Conservation (phyloP, 495 filamentous ascomycete species). For the Lasiosphaeria ovina region DNA sequence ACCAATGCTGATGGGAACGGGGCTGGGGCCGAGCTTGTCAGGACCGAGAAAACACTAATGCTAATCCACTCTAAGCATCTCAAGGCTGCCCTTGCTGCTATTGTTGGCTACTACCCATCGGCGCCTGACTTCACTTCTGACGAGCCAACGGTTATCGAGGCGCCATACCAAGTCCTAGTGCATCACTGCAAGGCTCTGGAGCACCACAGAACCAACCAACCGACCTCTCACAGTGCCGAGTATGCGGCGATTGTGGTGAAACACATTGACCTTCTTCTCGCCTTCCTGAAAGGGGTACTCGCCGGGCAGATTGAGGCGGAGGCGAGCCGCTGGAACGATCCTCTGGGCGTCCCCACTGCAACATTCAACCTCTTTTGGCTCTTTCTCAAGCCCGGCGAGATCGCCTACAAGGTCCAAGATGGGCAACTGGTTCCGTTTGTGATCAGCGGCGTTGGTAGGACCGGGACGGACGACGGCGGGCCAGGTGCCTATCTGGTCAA, state of each 20-base stretch:
- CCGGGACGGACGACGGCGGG: neutral
- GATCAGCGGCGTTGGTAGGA: conserved; percentile 23
- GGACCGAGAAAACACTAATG: conserved; percentile 31
- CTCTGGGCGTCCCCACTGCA: conserved; percentile 21
- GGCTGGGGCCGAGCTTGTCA: conserved; percentile 8
- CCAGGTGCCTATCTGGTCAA: conserved; percentile 22
- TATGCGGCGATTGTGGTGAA: conserved; percentile 31
- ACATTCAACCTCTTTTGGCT: conserved; percentile 40
- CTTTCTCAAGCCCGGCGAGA: conserved; percentile 36
- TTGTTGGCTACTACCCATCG: conserved; percentile 38
- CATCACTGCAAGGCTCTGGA: conserved; percentile 35
- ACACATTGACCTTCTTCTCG: conserved; percentile 41
- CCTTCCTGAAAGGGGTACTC: conserved; percentile 30
- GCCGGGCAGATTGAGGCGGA: conserved; percentile 32
- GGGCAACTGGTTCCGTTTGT: conserved; percentile 32
- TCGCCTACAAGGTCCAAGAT: conserved; percentile 33
- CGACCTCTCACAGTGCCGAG: conserved; percentile 30
- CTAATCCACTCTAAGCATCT: conserved; percentile 39
- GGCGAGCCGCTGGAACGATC: conserved; percentile 26
- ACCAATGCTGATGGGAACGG: neutral
- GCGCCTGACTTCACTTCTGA: conserved; percentile 12
- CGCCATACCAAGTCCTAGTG: conserved; percentile 38
- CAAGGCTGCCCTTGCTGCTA: conserved; percentile 37
- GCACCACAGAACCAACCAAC: conserved; percentile 34
- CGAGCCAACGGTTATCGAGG: conserved; percentile 28